phyloP scores from a whole-genome alignment of 306 rosid genomes.

The Glycine latifolia region DNA sequence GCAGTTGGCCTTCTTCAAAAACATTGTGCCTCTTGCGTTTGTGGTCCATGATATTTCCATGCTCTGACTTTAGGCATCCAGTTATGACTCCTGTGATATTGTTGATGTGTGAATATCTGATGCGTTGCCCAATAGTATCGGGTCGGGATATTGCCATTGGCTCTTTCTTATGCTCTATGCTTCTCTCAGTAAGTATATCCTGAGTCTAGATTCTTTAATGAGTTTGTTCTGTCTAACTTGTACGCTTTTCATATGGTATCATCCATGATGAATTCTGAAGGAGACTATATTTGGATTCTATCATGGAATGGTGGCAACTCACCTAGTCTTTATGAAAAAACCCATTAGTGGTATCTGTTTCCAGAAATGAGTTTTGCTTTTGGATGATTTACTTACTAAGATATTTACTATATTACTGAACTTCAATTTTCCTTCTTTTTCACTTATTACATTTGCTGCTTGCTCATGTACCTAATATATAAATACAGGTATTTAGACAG shows the following conservation, averaged over 20 bases:
- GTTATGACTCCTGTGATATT: slow-evolving; percentile 85
- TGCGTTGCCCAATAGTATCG: slow-evolving; percentile 78
- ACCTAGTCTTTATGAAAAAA: slow-evolving; percentile 32
- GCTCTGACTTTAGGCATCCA: slow-evolving; percentile 91
- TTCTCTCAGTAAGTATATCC: slow-evolving; percentile 75
- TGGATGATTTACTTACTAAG: slow-evolving; percentile 9
- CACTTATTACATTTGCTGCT: slow-evolving; percentile 35
- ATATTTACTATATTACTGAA: slow-evolving; percentile 25
- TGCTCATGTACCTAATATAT: slow-evolving; percentile 41
- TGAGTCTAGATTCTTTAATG: slow-evolving; percentile 10
- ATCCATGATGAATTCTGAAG: slow-evolving; percentile 28
- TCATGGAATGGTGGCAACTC: slow-evolving; percentile 7
- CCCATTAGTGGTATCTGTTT: slow-evolving; percentile 20
- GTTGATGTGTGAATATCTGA: slow-evolving; percentile 88
- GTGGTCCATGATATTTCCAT: slow-evolving; percentile 90
- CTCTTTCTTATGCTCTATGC: slow-evolving; percentile 84
- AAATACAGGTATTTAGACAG: slow-evolving; percentile 72
- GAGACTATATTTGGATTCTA: slow-evolving; percentile 26
- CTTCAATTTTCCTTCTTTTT: not conserved
- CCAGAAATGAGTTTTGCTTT: slow-evolving; percentile 17
- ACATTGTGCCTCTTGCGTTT: slow-evolving; percentile 83
- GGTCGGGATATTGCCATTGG: slow-evolving; percentile 86
- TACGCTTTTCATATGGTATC: slow-evolving; percentile 14
- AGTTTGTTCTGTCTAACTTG: not conserved
- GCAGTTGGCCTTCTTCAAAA: slow-evolving; percentile 92